Evolutionary conservation across 169 alveolate genomes (phyloP), one percentile per base, ranked within the genome.

Genomic region (Besnoitia besnoiti): DNA sequence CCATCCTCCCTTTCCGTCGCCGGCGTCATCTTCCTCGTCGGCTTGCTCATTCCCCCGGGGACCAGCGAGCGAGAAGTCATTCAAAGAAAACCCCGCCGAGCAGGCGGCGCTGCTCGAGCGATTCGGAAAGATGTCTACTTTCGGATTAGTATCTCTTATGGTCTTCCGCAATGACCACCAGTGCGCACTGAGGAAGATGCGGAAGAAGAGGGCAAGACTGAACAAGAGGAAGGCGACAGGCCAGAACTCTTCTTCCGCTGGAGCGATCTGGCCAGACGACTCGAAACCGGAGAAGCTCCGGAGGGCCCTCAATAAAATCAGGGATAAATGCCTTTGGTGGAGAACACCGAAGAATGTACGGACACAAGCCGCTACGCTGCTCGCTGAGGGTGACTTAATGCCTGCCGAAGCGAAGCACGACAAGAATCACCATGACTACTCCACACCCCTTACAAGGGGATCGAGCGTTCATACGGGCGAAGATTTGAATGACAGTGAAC

Each of bases 111-210:
- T 87, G 12, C 73, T 87, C 8, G 85, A n/a, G 85, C 85, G 46
- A 24, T 27, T 87, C 51, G 37, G 47, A 51, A 62, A 67, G 27
- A 73, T 87, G 85, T 87, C 92, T 7, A 87, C 92, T 1, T 87
- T 55, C 35, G 85, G 61, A 2, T 85, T 87, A n/a, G 92, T 62
- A 5, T 87, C 92, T 33, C 84, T 87, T 49, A 87, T 87, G 85
- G 77, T 62, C 62, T 87, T 87, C 85, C 92, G 92, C 7, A 59
- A 33, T 5, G 79, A 62, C 85, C 92, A 62, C 39, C 50, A 40
- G 59, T 30, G n/a, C 42, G 59, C 87, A 30, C 59, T 77, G 35
- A 42, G 40, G 33, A 67, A 67, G 40, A 44, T 10, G 46, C 21
- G 33, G 44, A 37, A 67, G 8, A 37, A 37, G 80, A 67, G 80